Percentiles rank a stretch among this genome's conserved stretches.
These are phyloP conservation scores for Neofusicoccum kwambonambiense DNA, from an alignment of 2,329 filamentous ascomycete species.

Conservation along the genomic window DNA sequence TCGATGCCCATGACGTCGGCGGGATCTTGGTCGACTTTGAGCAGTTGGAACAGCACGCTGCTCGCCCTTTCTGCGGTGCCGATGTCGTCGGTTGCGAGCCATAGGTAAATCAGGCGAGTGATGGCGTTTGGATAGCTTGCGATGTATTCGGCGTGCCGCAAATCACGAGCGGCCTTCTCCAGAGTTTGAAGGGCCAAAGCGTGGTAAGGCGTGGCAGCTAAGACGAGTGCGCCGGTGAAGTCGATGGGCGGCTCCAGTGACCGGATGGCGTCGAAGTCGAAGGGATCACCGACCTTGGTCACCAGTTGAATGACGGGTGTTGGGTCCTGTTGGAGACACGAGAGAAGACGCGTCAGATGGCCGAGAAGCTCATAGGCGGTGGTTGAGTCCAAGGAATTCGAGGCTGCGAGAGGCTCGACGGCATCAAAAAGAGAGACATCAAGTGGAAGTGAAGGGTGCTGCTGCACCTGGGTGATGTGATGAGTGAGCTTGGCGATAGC, in stretches of 20 bases:
- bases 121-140: constrained; percentile 58
- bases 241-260: constrained; percentile 40
- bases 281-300: constrained; percentile 48
- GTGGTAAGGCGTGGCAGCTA: constrained; percentile 53
- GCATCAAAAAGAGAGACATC: constrained; percentile 52
- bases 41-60: constrained; percentile 52
- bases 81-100: constrained; percentile 57
- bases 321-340: constrained; percentile 58
- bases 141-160: constrained; percentile 57
- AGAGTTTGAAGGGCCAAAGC: constrained; percentile 56
- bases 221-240: constrained; percentile 55
- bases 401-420: constrained; percentile 43
- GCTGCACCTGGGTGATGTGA: constrained; percentile 47
- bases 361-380: constrained; percentile 36
- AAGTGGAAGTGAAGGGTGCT: constrained; percentile 45
- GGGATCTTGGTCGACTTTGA: constrained; percentile 47
- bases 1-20: constrained; percentile 40
- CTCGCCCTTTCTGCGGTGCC: constrained; percentile 56
- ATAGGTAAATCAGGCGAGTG: constrained; percentile 55
- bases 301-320: constrained; percentile 55
- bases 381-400: constrained; percentile 24
- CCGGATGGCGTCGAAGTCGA: constrained; percentile 42
- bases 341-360: constrained; percentile 52
- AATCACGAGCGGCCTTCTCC: constrained; percentile 52
- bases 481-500: constrained; percentile 28